Percentiles rank a stretch among this genome's conserved stretches.
These are phyloP conservation scores for Meripilus lineatus DNA, from an alignment of 1,284 basidiomycete species.

Conservation along the genomic window DNA sequence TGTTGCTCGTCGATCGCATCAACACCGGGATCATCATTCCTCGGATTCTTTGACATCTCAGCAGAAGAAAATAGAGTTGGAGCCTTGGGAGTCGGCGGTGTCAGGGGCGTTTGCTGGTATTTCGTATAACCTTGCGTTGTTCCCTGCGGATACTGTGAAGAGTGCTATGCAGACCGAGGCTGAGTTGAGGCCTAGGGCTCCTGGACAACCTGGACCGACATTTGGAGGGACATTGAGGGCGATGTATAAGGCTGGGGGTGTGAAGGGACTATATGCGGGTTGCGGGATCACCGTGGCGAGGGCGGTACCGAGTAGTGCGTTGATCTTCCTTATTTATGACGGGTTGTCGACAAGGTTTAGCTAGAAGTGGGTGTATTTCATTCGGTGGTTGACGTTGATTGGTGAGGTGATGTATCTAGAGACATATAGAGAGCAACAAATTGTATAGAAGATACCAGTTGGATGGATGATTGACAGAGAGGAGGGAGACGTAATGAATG, in stretches of 20 bases:
- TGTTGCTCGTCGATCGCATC: constrained; percentile 42
- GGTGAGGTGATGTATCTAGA: constrained; percentile 1
- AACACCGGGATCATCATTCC: neutral
- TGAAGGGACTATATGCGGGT: constrained; percentile 90
- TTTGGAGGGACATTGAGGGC: constrained; percentile 71
- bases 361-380: no score
- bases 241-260: constrained; percentile 76
- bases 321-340: constrained; percentile 91
- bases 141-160: constrained; percentile 95
- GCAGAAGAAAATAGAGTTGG: constrained; percentile 45
- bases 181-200: constrained; percentile 63
- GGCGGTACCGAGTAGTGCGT: constrained; percentile 84
- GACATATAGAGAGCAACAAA: constrained; percentile 8
- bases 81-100: constrained; percentile 78
- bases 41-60: neutral
- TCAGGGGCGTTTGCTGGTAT: constrained; percentile 87
- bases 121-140: constrained; percentile 80
- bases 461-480: no score
- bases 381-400: neutral
- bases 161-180: constrained; percentile 93
- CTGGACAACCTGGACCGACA: constrained; percentile 36
- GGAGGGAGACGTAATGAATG: no score
- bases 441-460: no score
- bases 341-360: constrained; percentile 43
- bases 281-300: constrained; percentile 90